Evolutionary conservation across 1,284 basidiomycete genomes (phyloP).

Genomic region (Vanrija pseudolonga): DNA sequence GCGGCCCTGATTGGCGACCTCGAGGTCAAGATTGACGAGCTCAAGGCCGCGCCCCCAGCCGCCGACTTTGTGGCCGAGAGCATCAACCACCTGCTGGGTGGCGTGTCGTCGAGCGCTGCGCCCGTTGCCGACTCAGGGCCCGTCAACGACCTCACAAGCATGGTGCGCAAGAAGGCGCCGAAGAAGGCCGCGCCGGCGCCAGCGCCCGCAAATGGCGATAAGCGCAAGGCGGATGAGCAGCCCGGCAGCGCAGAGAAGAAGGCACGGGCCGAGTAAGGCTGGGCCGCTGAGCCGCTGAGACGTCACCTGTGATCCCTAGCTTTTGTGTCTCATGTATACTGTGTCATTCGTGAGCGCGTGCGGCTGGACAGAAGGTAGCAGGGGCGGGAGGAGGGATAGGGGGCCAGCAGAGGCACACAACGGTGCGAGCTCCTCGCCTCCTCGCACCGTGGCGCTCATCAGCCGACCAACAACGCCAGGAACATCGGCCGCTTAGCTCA

Average conservation of each 20-base stretch:
- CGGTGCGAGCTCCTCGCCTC: too few relatives aligned
- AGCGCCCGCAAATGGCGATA: constrained; percentile 2
- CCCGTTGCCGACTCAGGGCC: constrained; percentile 45
- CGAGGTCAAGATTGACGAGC: constrained; percentile 79
- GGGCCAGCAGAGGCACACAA: too few relatives aligned
- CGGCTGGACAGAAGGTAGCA: too few relatives aligned
- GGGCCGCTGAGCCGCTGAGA: too few relatives aligned
- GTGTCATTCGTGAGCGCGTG: too few relatives aligned
- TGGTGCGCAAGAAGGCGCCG: constrained; percentile 74
- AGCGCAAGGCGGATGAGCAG: constrained; percentile 45
- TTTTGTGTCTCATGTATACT: too few relatives aligned
- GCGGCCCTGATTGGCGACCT: constrained; percentile 71
- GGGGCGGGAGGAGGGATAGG: too few relatives aligned
- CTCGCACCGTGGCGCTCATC: too few relatives aligned
- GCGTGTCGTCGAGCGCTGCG: constrained; percentile 49
- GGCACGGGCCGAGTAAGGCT: constrained; percentile 55
- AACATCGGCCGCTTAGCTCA: too few relatives aligned
- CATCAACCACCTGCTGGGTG: constrained; percentile 47
- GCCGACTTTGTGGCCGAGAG: constrained; percentile 51
- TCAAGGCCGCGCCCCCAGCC: constrained; percentile 67
- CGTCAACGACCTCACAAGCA: constrained; percentile 74
- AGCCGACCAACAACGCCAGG: too few relatives aligned
- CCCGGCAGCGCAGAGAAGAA: constrained; percentile 57
- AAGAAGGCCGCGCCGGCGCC: constrained; percentile 33
- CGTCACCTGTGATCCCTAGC: too few relatives aligned